Percentiles rank a stretch among this genome's conserved stretches.
These are phyloP conservation scores for Papilionanthe hybrid DNA, from an alignment of 116 monocot species.

Conservation along the genomic window DNA sequence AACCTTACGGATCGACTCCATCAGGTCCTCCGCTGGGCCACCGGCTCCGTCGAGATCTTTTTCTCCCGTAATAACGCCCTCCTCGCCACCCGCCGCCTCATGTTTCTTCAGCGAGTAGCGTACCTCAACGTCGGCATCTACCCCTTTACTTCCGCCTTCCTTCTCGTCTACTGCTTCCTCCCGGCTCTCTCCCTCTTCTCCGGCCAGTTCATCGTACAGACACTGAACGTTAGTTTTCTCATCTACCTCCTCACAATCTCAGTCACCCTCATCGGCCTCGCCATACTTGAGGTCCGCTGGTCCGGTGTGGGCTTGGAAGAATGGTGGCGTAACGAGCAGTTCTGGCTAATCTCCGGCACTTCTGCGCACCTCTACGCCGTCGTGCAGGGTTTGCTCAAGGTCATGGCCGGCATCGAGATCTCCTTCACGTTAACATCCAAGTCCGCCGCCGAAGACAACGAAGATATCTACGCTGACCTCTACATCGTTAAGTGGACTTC, in stretches of 20 bases:
- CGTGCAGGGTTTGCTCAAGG: too few species aligned
- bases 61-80: slow-evolving; percentile 47
- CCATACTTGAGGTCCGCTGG: slow-evolving; percentile 7
- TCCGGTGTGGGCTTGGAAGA: too few species aligned
- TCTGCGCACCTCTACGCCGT: too few species aligned
- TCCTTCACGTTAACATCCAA: too few species aligned
- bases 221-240: slow-evolving; percentile 16
- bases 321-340: too few species aligned
- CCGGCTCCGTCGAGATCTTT: slow-evolving; percentile 37
- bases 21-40: slow-evolving; percentile 3
- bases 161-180: slow-evolving; percentile 28
- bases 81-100: slow-evolving; percentile 8
- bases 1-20: slow-evolving; percentile 8
- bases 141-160: slow-evolving; percentile 24
- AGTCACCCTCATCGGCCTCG: neutral
- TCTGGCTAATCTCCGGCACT: too few species aligned
- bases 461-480: too few species aligned
- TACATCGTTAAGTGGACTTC: too few species aligned
- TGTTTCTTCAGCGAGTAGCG: slow-evolving; percentile 7
- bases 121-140: slow-evolving; percentile 11
- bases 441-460: too few species aligned
- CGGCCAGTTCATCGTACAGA: neutral
- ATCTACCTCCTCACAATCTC: slow-evolving; percentile 17
- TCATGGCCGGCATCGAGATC: too few species aligned
- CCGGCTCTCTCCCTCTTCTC: slow-evolving; percentile 24